phyloP scores from a whole-genome alignment of 805 yeast species.

The Saturnispora dispora region DNA sequence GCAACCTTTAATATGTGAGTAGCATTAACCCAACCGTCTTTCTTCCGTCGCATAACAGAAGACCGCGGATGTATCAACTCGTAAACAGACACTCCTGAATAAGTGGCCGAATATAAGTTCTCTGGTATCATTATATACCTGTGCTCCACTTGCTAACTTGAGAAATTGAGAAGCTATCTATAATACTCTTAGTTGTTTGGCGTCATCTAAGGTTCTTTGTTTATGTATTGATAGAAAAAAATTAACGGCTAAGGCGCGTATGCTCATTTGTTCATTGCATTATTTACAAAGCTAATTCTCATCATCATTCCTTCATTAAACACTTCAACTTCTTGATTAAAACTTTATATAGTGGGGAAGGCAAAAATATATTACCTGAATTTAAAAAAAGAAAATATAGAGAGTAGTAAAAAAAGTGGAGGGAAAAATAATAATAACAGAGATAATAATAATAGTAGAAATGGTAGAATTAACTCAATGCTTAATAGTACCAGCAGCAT shows the following conservation, averaged over 20 bases:
- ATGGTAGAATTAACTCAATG: background rate
- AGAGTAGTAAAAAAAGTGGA: background rate
- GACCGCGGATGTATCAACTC: constrained; percentile 59
- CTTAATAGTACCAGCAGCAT: constrained; percentile 13
- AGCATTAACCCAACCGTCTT: constrained; percentile 85
- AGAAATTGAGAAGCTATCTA: background rate
- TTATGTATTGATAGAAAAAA: background rate
- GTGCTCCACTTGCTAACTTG: background rate
- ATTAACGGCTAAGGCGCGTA: background rate
- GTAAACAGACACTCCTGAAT: constrained; percentile 78
- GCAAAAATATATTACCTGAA: too few species aligned
- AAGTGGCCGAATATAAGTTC: constrained; percentile 59
- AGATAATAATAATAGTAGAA: background rate
- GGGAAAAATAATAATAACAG: background rate
- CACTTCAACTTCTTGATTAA: background rate
- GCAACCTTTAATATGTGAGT: constrained; percentile 93
- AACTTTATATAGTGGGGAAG: background rate
- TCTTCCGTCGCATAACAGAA: constrained; percentile 69
- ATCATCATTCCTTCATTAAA: too few species aligned
- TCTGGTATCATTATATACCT: constrained; percentile 17
- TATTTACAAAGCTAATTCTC: background rate
- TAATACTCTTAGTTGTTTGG: background rate
- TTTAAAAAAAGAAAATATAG: too few species aligned
- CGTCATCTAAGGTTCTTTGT: background rate
- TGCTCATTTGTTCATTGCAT: constrained; percentile 2